phyloP scores from a whole-genome alignment of 345 rosid genomes.

The Microcos paniculata region DNA sequence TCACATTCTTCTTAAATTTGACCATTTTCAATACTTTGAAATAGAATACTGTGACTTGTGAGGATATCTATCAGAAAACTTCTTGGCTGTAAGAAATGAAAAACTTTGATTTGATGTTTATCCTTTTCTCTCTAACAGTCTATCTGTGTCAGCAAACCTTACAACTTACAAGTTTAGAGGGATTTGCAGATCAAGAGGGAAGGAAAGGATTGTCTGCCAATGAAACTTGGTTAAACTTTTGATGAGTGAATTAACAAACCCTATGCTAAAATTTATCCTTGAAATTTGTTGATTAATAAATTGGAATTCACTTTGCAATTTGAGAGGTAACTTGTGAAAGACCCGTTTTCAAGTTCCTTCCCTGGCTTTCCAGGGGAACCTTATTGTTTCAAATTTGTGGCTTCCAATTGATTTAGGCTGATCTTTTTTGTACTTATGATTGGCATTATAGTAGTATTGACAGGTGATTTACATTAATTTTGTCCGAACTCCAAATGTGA shows the following conservation, averaged over 20 bases:
- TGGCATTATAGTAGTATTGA: neutral
- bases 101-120: neutral
- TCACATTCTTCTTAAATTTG: neutral
- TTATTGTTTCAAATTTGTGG: neutral
- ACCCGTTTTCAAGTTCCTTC: neutral
- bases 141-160: neutral
- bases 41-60: neutral
- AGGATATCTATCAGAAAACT: neutral
- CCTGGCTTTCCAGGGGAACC: neutral
- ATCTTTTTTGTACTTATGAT: neutral
- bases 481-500: neutral
- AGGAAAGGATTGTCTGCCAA: slow-evolving; percentile 2
- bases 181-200: neutral
- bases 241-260: slow-evolving; percentile 1
- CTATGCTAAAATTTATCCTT: neutral
- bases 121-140: neutral
- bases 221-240: neutral
- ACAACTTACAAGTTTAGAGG: neutral
- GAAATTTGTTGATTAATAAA: neutral
- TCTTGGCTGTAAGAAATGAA: neutral
- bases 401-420: neutral
- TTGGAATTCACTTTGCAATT: neutral
- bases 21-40: neutral
- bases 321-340: neutral
- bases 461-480: neutral